phyloP scores from a whole-genome alignment of 345 rosid genomes.

The Angophora floribunda region DNA sequence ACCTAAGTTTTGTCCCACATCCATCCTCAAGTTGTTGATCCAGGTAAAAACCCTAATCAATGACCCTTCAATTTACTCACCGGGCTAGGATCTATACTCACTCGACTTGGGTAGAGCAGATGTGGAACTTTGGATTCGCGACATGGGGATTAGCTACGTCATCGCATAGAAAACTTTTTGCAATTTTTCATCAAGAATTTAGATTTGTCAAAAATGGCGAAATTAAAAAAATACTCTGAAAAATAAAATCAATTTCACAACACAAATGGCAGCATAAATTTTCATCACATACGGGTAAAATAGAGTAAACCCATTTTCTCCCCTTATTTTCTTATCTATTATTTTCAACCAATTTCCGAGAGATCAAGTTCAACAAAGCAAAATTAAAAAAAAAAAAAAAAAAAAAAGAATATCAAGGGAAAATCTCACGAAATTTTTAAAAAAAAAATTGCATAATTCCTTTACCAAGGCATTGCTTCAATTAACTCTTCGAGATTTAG shows the following conservation, averaged over 20 bases:
- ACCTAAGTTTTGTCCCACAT: not conserved
- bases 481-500: not conserved
- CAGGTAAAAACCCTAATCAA: not conserved
- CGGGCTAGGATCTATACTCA: not conserved
- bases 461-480: not conserved
- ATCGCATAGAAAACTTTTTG: not conserved
- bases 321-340: not conserved
- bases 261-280: rapidly evolving
- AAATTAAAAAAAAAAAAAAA: too few relatives aligned
- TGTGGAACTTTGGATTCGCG: not conserved
- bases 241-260: not conserved
- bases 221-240: not conserved
- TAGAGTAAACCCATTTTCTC: not conserved
- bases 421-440: not conserved
- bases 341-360: not conserved
- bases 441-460: not conserved
- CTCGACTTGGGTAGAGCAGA: not conserved
- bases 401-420: not conserved
- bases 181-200: not conserved
- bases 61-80: not conserved
- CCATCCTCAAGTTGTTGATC: not conserved
- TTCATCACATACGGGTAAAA: not conserved
- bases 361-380: not conserved
- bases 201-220: not conserved
- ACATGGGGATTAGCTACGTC: not conserved